Base-by-base conservation (phyloP, 805 yeast species). In the Metschnikowia shivogae region DNA sequence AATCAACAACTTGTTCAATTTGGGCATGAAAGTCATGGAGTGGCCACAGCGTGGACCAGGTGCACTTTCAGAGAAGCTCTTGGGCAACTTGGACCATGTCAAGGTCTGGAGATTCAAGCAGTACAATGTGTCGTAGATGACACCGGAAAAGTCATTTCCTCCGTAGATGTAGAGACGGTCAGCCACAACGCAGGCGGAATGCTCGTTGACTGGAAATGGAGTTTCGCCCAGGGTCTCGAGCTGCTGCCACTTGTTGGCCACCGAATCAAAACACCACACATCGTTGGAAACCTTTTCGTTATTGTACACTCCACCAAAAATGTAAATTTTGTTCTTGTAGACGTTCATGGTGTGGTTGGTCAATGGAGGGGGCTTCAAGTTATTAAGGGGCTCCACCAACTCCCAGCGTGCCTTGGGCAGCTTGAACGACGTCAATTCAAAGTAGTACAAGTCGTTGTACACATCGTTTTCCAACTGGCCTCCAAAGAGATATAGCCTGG, bases 21-120 rank as follows among this genome's bases (percentile, higher is more conserved):
- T 77, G 39, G 83, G 71, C 45, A 86, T 63, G 43, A 80, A 83
- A 1, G 97, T 82, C 66, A 92, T 69, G 6, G 96, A 81, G 65
- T 93, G 99, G 8, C 98, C 98, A 50, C 92, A 86, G 55, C 97
- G 79, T 11, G 93, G 81, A 36, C 90, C 86, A 1, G 97, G 95
- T 10, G 74, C 73, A 32, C 74, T 70, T 34, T 70, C 68, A 3
- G 76, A 81, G 19, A 43, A 20, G 7, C 39, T 42, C 26, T 36
- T 36, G 29, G 36, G 30, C 55, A 86, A 74, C 45, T 79, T 78
- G 58, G 79, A 82, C 93, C 97, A 89, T 39, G 80, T 78, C 39
- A 77, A 73, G 19, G 86, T 76, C 42, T 79, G 74, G 54, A 93
- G 71, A 60, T 89, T 89, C 54, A 93, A 78, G n/a, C 89, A 82